phyloP scores from a whole-genome alignment of 2,329 filamentous ascomycete genomes.

The Aspergillus oerlinghausenensis region DNA sequence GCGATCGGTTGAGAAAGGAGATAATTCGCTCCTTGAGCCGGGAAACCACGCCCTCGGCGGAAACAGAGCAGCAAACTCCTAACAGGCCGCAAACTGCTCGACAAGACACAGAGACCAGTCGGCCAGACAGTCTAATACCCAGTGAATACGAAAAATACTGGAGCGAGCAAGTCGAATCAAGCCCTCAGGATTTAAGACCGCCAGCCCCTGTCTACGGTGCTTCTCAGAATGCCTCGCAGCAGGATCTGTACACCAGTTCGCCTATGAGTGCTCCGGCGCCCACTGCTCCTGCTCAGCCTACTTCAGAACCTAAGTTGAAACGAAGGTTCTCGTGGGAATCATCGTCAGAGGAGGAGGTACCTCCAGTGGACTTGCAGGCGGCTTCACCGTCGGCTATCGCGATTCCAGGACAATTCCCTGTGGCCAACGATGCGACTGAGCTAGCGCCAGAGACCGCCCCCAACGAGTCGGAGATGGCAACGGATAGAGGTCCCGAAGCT shows the following conservation, averaged over 20 bases:
- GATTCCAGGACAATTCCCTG: slow-evolving; percentile 19
- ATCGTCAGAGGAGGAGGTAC: slow-evolving; percentile 15
- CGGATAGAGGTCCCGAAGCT: not conserved
- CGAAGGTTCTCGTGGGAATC: slow-evolving; percentile 45
- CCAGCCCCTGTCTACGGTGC: slow-evolving; percentile 7
- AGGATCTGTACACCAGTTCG: slow-evolving; percentile 12
- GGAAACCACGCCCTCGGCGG: slow-evolving; percentile 28
- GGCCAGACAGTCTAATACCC: slow-evolving; percentile 30
- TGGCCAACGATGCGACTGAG: slow-evolving; percentile 8
- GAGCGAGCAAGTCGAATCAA: slow-evolving; percentile 22
- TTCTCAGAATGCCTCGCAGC: slow-evolving; percentile 7
- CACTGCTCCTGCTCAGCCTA: slow-evolving; percentile 7
- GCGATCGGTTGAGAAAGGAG: slow-evolving; percentile 43
- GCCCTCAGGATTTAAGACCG: slow-evolving; percentile 14
- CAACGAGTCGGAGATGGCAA: slow-evolving; percentile 9
- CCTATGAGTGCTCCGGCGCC: slow-evolving; percentile 5
- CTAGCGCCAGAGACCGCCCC: slow-evolving; percentile 2
- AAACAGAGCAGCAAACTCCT: slow-evolving; percentile 17
- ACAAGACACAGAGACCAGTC: slow-evolving; percentile 18
- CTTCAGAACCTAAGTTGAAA: slow-evolving; percentile 25
- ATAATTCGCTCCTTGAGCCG: slow-evolving; percentile 47
- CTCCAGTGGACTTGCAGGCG: slow-evolving; percentile 11
- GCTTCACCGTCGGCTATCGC: slow-evolving; percentile 9
- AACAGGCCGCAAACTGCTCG: slow-evolving; percentile 17
- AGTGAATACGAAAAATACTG: slow-evolving; percentile 37